Percentiles rank a stretch among this genome's conserved stretches.
phyloP scores from a whole-genome alignment of 164 flowering plant species.

The Umbilicus rupestris region DNA sequence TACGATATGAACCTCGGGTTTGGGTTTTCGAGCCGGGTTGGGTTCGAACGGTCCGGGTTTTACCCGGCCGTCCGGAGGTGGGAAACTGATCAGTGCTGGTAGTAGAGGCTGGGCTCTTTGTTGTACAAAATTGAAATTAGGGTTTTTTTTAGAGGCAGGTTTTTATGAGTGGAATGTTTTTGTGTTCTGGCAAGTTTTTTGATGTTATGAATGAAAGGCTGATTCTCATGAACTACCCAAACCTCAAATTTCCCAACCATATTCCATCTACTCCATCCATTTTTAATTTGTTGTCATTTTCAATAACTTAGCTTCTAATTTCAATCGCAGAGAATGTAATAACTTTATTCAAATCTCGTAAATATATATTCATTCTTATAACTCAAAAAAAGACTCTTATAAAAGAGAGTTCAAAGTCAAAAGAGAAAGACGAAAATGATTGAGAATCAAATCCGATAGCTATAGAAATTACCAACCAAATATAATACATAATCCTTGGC shows the following conservation, averaged over 20 bases:
- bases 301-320: too few species aligned
- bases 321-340: too few species aligned
- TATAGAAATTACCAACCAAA: too few species aligned
- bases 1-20: slow-evolving; percentile 27
- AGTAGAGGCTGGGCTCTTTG: background rate
- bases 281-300: too few species aligned
- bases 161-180: background rate
- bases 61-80: background rate
- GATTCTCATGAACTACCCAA: background rate
- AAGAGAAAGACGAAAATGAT: too few species aligned
- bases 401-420: too few species aligned
- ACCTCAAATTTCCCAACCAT: background rate
- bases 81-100: slow-evolving; percentile 11
- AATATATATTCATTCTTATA: too few species aligned
- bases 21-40: background rate
- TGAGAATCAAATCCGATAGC: too few species aligned
- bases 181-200: slow-evolving; percentile 3
- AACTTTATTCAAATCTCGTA: too few species aligned
- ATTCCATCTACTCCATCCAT: background rate
- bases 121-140: background rate
- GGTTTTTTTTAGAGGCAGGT: background rate
- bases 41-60: background rate
- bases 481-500: too few species aligned
- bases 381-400: too few species aligned
- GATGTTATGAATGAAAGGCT: slow-evolving; percentile 3